Evolutionary conservation across 805 yeast species (phyloP).

Genomic region (Babjeviella inositovora): DNA sequence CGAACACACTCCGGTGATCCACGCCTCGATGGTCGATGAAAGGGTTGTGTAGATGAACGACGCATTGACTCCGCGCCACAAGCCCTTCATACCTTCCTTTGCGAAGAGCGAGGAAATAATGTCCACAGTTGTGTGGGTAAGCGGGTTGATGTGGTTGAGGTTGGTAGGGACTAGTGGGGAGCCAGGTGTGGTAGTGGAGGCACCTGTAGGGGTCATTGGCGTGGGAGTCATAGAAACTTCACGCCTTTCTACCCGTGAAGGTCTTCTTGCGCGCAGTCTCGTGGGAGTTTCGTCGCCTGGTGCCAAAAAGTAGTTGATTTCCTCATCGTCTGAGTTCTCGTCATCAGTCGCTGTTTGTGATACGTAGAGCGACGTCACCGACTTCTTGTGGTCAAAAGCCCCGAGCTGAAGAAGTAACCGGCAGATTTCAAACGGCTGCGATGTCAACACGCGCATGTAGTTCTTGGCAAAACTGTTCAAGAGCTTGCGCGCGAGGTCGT

Average conservation of each 20-base stretch:
- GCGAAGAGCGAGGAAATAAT: conserved; percentile 47
- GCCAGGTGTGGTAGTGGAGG: too few species aligned
- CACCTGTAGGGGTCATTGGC: too few species aligned
- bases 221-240: too few species aligned
- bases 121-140: conserved; percentile 46
- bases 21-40: conserved; percentile 66
- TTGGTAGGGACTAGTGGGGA: too few species aligned
- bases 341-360: not conserved
- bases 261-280: conserved; percentile 1
- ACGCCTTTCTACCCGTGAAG: too few species aligned
- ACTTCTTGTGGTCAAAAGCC: conserved; percentile 20
- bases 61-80: conserved; percentile 64
- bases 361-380: conserved; percentile 4
- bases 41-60: conserved; percentile 66
- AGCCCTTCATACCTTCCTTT: conserved; percentile 56
- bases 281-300: too few species aligned
- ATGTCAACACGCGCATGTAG: conserved; percentile 50
- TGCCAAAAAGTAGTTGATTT: conserved; percentile 18
- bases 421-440: conserved; percentile 84
- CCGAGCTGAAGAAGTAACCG: conserved; percentile 73
- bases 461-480: conserved; percentile 46
- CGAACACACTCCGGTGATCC: conserved; percentile 81
- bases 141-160: conserved; percentile 35
- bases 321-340: conserved; percentile 9
- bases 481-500: conserved; percentile 38